phyloP scores from a whole-genome alignment of 805 yeast species.

The Suhomyces faveliae region DNA sequence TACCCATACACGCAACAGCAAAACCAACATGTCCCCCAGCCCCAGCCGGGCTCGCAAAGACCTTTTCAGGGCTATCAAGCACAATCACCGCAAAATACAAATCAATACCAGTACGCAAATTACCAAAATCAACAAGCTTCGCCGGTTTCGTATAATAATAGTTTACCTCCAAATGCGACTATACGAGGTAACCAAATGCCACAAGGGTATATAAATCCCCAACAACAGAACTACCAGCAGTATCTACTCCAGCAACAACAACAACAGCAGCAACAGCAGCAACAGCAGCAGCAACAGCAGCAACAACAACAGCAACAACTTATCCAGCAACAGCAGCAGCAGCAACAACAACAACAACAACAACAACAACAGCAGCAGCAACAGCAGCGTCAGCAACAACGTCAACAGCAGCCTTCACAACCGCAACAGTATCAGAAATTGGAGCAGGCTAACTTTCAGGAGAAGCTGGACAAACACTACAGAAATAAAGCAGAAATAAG shows the following conservation, averaged over 20 bases:
- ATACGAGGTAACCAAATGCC: slow-evolving; percentile 11
- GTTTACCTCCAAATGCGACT: slow-evolving; percentile 13
- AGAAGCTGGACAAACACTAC: neutral
- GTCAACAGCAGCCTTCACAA: slow-evolving; percentile 6
- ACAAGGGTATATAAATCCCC: slow-evolving; percentile 7
- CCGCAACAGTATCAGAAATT: slow-evolving; percentile 1
- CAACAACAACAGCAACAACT: neutral
- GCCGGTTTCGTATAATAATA: slow-evolving; percentile 1
- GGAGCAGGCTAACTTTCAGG: neutral
- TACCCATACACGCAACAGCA: slow-evolving; percentile 5
- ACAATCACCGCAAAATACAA: slow-evolving; percentile 9
- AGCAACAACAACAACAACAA: slow-evolving; percentile 1
- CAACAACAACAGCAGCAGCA: slow-evolving; percentile 3
- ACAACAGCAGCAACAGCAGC: neutral
- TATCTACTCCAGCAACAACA: slow-evolving; percentile 3
- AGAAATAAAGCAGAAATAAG: neutral
- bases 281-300: slow-evolving; percentile 5
- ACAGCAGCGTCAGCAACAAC: slow-evolving; percentile 5
- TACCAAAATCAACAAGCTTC: slow-evolving; percentile 10
- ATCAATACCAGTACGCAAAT: slow-evolving; percentile 13
- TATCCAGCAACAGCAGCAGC: slow-evolving; percentile 5
- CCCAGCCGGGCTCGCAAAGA: slow-evolving; percentile 1
- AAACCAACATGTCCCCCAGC: slow-evolving; percentile 4
- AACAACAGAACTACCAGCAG: slow-evolving; percentile 4
- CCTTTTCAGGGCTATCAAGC: slow-evolving; percentile 14